Conservation (phyloP, 169 alveolate genomes). For the Ichthyophthirius multifiliis region DNA sequence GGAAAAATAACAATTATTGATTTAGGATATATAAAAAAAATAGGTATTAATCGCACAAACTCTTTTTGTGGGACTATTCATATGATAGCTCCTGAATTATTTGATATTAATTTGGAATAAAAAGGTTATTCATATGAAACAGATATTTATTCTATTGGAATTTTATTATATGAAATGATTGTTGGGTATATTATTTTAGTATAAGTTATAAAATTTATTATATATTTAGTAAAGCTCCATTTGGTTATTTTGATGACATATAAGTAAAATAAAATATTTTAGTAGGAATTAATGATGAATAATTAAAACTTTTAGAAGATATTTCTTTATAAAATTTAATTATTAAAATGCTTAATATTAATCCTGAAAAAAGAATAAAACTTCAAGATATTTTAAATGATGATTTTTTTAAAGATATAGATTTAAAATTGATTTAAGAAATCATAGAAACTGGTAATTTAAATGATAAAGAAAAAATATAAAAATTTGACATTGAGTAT, state of each 20-base stretch:
- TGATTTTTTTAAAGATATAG: not conserved
- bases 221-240: not conserved
- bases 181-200: not conserved
- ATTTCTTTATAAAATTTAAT: not conserved
- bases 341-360: not conserved
- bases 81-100: slow-evolving; percentile 13
- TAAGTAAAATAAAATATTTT: not conserved
- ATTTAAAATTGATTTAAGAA: not conserved
- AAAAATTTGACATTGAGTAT: not conserved
- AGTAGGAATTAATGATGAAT: not conserved
- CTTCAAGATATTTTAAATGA: not conserved
- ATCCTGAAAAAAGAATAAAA: not conserved
- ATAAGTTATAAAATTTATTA: not conserved
- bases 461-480: not conserved
- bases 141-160: slow-evolving; percentile 13
- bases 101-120: not conserved
- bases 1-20: slow-evolving; percentile 7
- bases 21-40: slow-evolving; percentile 6
- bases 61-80: slow-evolving; percentile 11
- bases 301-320: not conserved
- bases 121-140: not conserved
- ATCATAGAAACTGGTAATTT: not conserved
- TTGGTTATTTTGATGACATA: slow-evolving; percentile 10
- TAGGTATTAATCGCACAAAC: not conserved
- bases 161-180: not conserved